These are phyloP conservation scores for Penstemon newberryi DNA, from an alignment of 257 asterid species.

Conservation along the genomic window DNA sequence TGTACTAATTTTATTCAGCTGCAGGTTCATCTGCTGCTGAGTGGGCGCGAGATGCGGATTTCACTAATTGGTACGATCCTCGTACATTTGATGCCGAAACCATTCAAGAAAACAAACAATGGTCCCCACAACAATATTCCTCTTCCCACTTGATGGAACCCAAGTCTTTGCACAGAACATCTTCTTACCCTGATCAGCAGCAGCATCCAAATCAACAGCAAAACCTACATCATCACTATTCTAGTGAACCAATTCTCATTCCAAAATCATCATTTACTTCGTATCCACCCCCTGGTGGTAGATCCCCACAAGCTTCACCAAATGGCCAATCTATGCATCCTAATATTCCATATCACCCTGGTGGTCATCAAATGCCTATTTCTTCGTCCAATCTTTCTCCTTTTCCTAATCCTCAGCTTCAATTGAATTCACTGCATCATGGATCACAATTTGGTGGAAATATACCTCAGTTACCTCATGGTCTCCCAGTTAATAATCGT, in stretches of 20 bases:
- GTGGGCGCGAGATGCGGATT: slow-evolving; percentile 65
- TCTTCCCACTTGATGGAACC: slow-evolving; percentile 46
- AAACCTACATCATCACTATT: slow-evolving; percentile 51
- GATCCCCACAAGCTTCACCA: slow-evolving; percentile 75
- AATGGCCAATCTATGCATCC: slow-evolving; percentile 44
- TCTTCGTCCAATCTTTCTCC: slow-evolving; percentile 56
- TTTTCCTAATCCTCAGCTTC: slow-evolving; percentile 59
- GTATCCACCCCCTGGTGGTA: slow-evolving; percentile 70
- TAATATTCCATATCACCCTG: slow-evolving; percentile 42
- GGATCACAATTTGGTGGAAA: slow-evolving; percentile 69
- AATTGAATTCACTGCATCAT: slow-evolving; percentile 48
- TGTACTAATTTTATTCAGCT: neutral
- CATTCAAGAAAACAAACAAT: slow-evolving; percentile 50
- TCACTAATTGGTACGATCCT: slow-evolving; percentile 56
- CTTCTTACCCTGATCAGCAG: slow-evolving; percentile 83
- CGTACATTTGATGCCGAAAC: slow-evolving; percentile 53
- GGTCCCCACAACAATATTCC: slow-evolving; percentile 74
- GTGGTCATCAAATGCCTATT: slow-evolving; percentile 49
- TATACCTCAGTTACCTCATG: slow-evolving; percentile 66
- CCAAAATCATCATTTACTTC: slow-evolving; percentile 73
- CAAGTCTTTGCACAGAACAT: slow-evolving; percentile 65
- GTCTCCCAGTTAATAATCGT: slow-evolving; percentile 57
- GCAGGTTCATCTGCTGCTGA: slow-evolving; percentile 89
- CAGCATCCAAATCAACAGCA: slow-evolving; percentile 56
- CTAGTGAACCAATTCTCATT: slow-evolving; percentile 68